phyloP scores from a whole-genome alignment of 2,329 filamentous ascomycete genomes.

The Huntiella savannae region DNA sequence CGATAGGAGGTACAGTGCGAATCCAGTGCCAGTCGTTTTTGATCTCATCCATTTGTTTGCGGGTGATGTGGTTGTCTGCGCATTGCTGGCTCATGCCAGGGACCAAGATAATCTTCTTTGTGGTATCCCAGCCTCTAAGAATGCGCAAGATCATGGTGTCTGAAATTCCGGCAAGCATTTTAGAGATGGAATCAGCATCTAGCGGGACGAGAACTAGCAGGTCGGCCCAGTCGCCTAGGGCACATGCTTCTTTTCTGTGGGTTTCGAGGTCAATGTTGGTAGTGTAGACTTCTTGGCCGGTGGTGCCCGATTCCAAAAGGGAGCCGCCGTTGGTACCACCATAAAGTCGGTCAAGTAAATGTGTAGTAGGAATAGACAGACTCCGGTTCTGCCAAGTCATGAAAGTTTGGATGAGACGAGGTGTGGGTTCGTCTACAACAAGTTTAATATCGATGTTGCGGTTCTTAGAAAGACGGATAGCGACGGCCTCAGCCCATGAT shows the following conservation, averaged over 20 bases:
- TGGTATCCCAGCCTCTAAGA: slow-evolving; percentile 68
- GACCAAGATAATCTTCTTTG: slow-evolving; percentile 67
- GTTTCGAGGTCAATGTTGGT: neutral
- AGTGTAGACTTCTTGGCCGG: slow-evolving; percentile 9
- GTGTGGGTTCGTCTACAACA: slow-evolving; percentile 45
- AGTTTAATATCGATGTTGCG: slow-evolving; percentile 40
- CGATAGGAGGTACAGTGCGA: slow-evolving; percentile 56
- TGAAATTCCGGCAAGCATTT: slow-evolving; percentile 71
- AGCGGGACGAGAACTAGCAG: slow-evolving; percentile 69
- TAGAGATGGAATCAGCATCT: slow-evolving; percentile 65
- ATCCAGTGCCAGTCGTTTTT: slow-evolving; percentile 76
- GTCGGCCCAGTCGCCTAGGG: slow-evolving; percentile 74
- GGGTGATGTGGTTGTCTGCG: slow-evolving; percentile 81
- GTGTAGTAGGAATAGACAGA: slow-evolving; percentile 23
- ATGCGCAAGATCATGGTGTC: slow-evolving; percentile 67
- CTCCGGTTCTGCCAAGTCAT: slow-evolving; percentile 38
- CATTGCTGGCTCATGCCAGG: slow-evolving; percentile 77
- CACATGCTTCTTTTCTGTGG: slow-evolving; percentile 26
- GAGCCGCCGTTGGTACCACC: neutral
- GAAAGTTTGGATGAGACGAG: slow-evolving; percentile 42
- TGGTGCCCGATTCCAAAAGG: neutral
- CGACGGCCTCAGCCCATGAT: slow-evolving; percentile 45
- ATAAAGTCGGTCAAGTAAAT: slow-evolving; percentile 4
- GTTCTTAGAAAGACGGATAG: slow-evolving; percentile 47
- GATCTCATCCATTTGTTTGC: slow-evolving; percentile 71